These are phyloP conservation scores for Letharia lupina DNA, from an alignment of 495 filamentous ascomycete genomes.

Conservation along the genomic window DNA sequence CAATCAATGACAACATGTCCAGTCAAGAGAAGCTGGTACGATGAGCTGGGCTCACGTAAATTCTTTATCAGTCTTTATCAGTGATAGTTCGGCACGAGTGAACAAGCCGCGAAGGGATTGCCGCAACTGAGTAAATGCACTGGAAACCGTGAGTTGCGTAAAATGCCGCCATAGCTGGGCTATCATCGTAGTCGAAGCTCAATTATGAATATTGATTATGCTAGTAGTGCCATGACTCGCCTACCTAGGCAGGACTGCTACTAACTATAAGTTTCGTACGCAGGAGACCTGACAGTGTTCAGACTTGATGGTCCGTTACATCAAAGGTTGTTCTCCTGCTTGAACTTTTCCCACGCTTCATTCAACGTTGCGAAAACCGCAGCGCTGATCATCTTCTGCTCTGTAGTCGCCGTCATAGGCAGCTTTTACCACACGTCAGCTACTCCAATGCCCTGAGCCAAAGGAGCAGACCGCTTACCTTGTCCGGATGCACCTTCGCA, in stretches of 20 bases:
- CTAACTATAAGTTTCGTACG: background rate
- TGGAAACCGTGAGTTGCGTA: no score
- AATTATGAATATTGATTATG: background rate
- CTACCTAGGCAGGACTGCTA: background rate
- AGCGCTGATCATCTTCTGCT: conserved; percentile 85
- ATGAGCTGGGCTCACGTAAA: no score
- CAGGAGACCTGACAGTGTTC: background rate
- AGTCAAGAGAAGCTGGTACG: no score
- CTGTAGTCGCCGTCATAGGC: conserved; percentile 78
- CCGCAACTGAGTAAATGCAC: background rate
- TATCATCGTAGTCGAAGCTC: background rate
- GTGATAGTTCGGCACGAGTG: no score
- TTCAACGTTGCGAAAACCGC: conserved; percentile 89
- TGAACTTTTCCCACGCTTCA: conserved; percentile 98
- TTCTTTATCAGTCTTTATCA: no score
- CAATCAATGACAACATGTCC: no score
- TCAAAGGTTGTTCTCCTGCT: conserved; percentile 74
- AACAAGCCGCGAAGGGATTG: background rate
- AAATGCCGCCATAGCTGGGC: background rate
- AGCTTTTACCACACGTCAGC: conserved; percentile 46
- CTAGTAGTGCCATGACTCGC: background rate
- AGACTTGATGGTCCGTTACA: background rate
- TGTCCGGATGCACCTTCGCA: conserved; percentile 96
- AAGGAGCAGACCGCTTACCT: conserved; percentile 52
- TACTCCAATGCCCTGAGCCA: background rate